phyloP scores from a whole-genome alignment of 768 basidiomycete genomes.

The Erythrobasidium yunnanense region DNA sequence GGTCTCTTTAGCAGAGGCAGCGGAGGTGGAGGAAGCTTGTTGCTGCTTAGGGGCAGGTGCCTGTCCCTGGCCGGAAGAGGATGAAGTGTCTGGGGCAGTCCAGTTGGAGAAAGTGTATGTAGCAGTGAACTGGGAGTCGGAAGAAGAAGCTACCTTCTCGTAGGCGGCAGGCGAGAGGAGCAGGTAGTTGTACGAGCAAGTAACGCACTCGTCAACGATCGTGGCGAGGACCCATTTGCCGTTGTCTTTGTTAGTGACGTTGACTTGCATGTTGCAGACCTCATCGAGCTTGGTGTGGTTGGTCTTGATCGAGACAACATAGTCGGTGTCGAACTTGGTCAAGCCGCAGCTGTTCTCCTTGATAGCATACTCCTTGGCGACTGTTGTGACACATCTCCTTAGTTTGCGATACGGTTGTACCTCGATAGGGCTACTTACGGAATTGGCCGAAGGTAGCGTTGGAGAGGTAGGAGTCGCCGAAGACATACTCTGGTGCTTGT shows the following conservation, averaged over 20 bases:
- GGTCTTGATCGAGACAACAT: constrained; percentile 13
- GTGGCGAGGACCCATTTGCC: constrained; percentile 1
- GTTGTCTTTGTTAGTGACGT: not conserved
- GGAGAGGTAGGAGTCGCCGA: not conserved
- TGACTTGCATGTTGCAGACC: constrained; percentile 6
- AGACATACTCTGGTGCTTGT: not conserved
- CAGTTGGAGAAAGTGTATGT: not conserved
- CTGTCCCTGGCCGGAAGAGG: not conserved
- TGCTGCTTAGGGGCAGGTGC: not conserved
- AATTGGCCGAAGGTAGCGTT: constrained; percentile 1
- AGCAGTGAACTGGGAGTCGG: not conserved
- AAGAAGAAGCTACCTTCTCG: not conserved
- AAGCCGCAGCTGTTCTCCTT: constrained; percentile 13
- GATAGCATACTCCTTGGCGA: not conserved
- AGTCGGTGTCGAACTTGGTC: constrained; percentile 12
- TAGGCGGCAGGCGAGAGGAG: not conserved
- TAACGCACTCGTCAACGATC: constrained; percentile 15
- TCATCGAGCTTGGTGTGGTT: not conserved
- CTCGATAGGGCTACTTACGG: too few species aligned
- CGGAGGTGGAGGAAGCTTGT: not conserved
- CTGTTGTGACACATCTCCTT: too few species aligned
- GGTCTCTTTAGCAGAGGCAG: not conserved
- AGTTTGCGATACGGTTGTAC: too few species aligned
- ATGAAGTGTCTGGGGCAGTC: not conserved
- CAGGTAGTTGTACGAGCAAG: not conserved